phyloP scores from a whole-genome alignment of 495 filamentous ascomycete species.

The Penicillium canariense region DNA sequence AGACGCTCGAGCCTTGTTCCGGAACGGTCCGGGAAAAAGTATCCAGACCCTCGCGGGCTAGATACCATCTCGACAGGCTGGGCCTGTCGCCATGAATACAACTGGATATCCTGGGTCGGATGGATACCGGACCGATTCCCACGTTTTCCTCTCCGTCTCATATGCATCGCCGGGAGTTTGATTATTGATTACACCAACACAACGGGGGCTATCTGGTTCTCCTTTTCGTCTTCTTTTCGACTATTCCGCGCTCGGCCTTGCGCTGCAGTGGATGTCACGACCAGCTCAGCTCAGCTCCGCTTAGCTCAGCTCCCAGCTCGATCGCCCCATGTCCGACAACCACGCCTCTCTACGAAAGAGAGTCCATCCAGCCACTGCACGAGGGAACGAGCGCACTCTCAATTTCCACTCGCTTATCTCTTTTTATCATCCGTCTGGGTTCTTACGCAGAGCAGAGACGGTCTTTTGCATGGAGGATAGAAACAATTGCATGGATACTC shows the following conservation, averaged over 20 bases:
- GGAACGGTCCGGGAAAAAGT: slow-evolving; percentile 10
- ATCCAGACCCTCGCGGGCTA: not conserved
- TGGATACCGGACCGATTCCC: slow-evolving; percentile 1
- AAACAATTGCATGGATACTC: slow-evolving; percentile 27
- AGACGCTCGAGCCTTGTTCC: not conserved
- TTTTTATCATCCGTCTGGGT: slow-evolving; percentile 5
- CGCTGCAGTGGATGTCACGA: not conserved
- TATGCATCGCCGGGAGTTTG: slow-evolving; percentile 42
- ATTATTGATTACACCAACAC: slow-evolving; percentile 16
- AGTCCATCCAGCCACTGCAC: not conserved
- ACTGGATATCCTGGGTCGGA: slow-evolving; percentile 14
- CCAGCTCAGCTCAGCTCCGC: not conserved
- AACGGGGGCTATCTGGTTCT: slow-evolving; percentile 25
- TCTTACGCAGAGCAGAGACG: not conserved
- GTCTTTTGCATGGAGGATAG: slow-evolving; percentile 27
- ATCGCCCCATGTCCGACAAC: not conserved
- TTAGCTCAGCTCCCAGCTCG: not conserved
- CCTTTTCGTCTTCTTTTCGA: slow-evolving; percentile 5
- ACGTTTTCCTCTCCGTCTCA: slow-evolving; percentile 17
- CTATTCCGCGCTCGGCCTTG: not conserved
- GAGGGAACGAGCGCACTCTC: not conserved
- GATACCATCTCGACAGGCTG: slow-evolving; percentile 12
- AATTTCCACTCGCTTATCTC: slow-evolving; percentile 9
- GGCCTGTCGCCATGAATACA: slow-evolving; percentile 5
- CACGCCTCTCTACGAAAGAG: not conserved